Evolutionary conservation across 495 filamentous ascomycete species (phyloP).

Genomic region (Cryomyces minteri): DNA sequence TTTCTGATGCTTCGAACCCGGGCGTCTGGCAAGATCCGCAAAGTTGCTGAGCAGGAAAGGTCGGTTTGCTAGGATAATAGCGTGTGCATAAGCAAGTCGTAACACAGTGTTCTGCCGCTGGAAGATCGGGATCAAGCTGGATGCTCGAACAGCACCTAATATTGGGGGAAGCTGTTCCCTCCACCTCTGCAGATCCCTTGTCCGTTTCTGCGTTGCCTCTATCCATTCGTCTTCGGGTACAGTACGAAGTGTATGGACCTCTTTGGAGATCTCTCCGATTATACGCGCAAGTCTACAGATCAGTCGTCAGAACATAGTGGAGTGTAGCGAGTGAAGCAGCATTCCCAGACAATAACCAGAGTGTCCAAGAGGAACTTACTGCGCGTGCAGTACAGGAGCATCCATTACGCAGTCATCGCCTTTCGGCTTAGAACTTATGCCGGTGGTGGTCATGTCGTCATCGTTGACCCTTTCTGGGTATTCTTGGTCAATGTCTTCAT

Average conservation of each 20-base stretch:
- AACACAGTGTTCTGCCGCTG: constrained; percentile 35
- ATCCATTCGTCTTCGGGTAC: too few relatives aligned
- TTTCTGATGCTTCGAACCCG: constrained; percentile 15
- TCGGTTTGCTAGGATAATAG: constrained; percentile 36
- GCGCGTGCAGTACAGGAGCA: constrained; percentile 1
- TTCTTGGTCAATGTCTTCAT: constrained; percentile 34
- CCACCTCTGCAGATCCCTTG: too few relatives aligned
- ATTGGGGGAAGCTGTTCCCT: constrained; percentile 25
- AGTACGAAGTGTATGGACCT: too few relatives aligned
- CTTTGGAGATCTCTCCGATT: too few relatives aligned
- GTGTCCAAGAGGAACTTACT: too few relatives aligned
- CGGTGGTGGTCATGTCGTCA: constrained; percentile 26
- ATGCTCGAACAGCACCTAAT: constrained; percentile 24
- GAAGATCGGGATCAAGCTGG: constrained; percentile 31
- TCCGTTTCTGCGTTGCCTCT: too few relatives aligned
- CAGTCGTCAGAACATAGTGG: too few relatives aligned
- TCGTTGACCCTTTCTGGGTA: constrained; percentile 33
- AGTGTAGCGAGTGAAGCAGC: too few relatives aligned
- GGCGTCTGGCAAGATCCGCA: constrained; percentile 22
- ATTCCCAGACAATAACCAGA: too few relatives aligned
- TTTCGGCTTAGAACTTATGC: not conserved
- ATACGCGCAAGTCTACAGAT: too few relatives aligned
- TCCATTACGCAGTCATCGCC: not conserved
- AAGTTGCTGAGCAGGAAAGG: constrained; percentile 35
- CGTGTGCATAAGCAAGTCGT: constrained; percentile 32